Evolutionary conservation across 805 yeast species (phyloP), one percentile per base, ranked within the genome.

Genomic region (Starmera caribaea): DNA sequence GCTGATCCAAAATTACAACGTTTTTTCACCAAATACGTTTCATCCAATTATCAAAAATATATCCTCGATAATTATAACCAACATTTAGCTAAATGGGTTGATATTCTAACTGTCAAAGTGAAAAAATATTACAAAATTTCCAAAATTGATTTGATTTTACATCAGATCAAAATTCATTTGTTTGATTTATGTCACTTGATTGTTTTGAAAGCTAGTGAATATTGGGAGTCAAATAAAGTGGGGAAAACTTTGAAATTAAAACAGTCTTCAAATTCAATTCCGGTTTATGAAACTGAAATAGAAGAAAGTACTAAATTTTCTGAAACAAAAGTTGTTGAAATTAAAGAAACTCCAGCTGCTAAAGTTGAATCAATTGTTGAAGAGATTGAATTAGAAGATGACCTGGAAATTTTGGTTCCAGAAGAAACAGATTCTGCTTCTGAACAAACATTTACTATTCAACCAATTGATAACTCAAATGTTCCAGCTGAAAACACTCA

Each of bases 321-420:
- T 8, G 16, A 9, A 9, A 24, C 26, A 1, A 26, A 32, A 32
- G 5, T 3, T 11, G 13, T 32, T 11, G 24, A 32, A 8, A 16
- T 32, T 17, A 14, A 32, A 11, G 34, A 12, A 8, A 32, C 34
- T 8, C 34, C 34, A 16, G 15, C 26, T 16, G 16, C 34, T 4
- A 7, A 9, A 3, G 34, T 9, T 16, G 21, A 16, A 17, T 9
- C 32, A 16, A 37, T 30, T 27, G 38, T 34, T 30, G 28, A 37
- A 16, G 11, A 30, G 32, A 29, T 34, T 26, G 41, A 40, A 2
- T 37, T 41, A 41, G 43, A 40, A 7, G 30, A 37, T 13, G 43
- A 40, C 5, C 34, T 40, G 12, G 16, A 35, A 7, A 35, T 36
- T 16, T 27, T 35, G 12, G 32, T 31, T 21, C 41, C 41, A 27